These are phyloP conservation scores for Candida easanensis DNA, from an alignment of 805 yeast genomes.

Conservation along the genomic window DNA sequence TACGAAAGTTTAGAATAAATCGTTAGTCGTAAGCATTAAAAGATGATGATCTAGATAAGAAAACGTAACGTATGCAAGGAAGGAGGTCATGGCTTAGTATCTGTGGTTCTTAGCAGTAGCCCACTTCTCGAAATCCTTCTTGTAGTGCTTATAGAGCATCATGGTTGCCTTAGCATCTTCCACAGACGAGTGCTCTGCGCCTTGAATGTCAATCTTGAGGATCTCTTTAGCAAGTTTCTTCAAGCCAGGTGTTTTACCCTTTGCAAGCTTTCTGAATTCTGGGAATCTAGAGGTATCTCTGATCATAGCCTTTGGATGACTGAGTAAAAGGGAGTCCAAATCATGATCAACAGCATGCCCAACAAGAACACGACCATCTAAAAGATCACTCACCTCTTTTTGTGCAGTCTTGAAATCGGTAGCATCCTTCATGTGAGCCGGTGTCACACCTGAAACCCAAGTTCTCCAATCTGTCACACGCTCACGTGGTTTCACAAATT, in stretches of 20 bases:
- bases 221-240: constrained; percentile 60
- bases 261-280: constrained; percentile 56
- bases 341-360: constrained; percentile 89
- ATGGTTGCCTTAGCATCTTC: constrained; percentile 90
- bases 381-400: constrained; percentile 45
- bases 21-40: neutral
- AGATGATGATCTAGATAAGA: neutral
- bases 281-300: constrained; percentile 73
- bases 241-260: constrained; percentile 71
- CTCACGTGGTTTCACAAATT: constrained; percentile 72
- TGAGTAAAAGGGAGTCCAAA: constrained; percentile 59
- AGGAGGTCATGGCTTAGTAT: neutral
- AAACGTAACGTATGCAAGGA: neutral
- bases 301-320: constrained; percentile 60
- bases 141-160: constrained; percentile 66
- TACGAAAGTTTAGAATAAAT: neutral
- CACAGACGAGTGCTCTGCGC: constrained; percentile 77
- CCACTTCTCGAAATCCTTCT: constrained; percentile 55
- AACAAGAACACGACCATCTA: constrained; percentile 58
- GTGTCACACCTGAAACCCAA: constrained; percentile 83
- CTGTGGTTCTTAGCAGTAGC: constrained; percentile 8
- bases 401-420: constrained; percentile 68
- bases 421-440: constrained; percentile 67
- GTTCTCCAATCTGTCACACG: constrained; percentile 89
- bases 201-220: constrained; percentile 61